These are phyloP conservation scores for Lathyrus aphaca DNA, from an alignment of 306 rosid species.

Conservation along the genomic window DNA sequence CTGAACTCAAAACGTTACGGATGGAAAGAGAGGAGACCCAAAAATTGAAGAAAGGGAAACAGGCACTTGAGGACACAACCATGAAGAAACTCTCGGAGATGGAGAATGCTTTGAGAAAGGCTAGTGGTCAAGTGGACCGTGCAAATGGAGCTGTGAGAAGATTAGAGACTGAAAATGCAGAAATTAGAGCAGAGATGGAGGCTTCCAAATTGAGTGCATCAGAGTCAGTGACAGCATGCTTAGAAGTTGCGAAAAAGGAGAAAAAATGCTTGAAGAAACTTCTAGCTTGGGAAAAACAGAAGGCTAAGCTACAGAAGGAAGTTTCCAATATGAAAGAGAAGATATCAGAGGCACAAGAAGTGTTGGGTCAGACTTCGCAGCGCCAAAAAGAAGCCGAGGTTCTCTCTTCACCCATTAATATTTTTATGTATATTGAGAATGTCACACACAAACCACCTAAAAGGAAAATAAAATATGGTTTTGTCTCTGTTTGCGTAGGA, in stretches of 20 bases:
- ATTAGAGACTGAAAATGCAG: conserved; percentile 90
- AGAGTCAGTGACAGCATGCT: conserved; percentile 78
- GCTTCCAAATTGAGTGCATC: conserved; percentile 96
- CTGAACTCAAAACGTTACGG: conserved; percentile 82
- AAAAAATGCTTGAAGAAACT: conserved; percentile 79
- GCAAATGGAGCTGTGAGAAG: conserved; percentile 87
- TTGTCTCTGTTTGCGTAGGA: conserved; percentile 30
- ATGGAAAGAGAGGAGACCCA: conserved; percentile 96
- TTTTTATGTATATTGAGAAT: conserved; percentile 20
- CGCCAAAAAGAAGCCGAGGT: conserved; percentile 83
- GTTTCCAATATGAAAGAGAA: conserved; percentile 70
- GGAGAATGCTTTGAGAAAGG: conserved; percentile 93
- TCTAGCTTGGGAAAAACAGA: conserved; percentile 95
- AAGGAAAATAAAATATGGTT: conserved; percentile 16
- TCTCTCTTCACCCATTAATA: conserved; percentile 29
- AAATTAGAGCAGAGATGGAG: conserved; percentile 97
- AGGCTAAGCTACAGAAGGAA: conserved; percentile 76
- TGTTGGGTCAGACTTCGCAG: conserved; percentile 59
- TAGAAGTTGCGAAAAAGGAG: conserved; percentile 91
- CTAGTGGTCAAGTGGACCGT: conserved; percentile 91
- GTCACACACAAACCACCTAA: conserved; percentile 22
- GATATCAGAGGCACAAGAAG: conserved; percentile 63
- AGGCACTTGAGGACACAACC: conserved; percentile 78
- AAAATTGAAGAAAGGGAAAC: conserved; percentile 90
- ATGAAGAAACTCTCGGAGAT: conserved; percentile 91